These are phyloP conservation scores for Scheffersomyces amazonensis DNA, from an alignment of 805 yeast species.

Conservation along the genomic window DNA sequence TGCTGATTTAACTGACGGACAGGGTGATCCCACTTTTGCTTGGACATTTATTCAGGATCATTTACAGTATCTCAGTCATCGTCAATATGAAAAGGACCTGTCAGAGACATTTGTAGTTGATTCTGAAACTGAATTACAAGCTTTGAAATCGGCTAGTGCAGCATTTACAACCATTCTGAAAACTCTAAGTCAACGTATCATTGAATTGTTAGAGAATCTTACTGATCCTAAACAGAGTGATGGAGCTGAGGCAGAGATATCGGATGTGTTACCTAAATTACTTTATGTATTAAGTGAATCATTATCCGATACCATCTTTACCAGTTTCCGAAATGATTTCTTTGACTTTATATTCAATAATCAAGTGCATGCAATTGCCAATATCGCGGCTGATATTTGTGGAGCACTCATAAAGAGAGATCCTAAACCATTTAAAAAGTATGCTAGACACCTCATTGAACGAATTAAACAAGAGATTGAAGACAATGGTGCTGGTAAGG, in stretches of 20 bases:
- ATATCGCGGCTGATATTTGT: conserved; percentile 67
- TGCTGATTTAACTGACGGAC: conserved; percentile 50
- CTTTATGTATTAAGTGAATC: conserved; percentile 50
- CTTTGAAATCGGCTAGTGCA: conserved; percentile 71
- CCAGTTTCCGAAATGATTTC: conserved; percentile 42
- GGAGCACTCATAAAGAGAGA: conserved; percentile 70
- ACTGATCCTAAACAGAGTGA: conserved; percentile 55
- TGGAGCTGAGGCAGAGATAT: conserved; percentile 49
- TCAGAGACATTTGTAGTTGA: conserved; percentile 37
- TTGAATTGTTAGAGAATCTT: conserved; percentile 63
- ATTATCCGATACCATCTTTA: conserved; percentile 54
- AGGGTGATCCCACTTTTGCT: conserved; percentile 34
- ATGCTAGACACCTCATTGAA: conserved; percentile 44
- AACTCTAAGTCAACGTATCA: conserved; percentile 55
- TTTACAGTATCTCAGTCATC: conserved; percentile 49
- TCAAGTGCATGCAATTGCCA: conserved; percentile 58
- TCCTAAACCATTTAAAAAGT: conserved; percentile 43
- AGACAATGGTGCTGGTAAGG: conserved; percentile 78
- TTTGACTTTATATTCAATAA: conserved; percentile 59
- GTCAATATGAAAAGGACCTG: conserved; percentile 26
- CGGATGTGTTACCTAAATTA: conserved; percentile 34
- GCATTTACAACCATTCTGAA: conserved; percentile 61
- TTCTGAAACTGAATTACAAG: conserved; percentile 44
- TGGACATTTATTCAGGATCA: conserved; percentile 65
- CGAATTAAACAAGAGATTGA: conserved; percentile 63